Evolutionary conservation across 179 eudicot species (phyloP).

Genomic region (Drosera spatulata): DNA sequence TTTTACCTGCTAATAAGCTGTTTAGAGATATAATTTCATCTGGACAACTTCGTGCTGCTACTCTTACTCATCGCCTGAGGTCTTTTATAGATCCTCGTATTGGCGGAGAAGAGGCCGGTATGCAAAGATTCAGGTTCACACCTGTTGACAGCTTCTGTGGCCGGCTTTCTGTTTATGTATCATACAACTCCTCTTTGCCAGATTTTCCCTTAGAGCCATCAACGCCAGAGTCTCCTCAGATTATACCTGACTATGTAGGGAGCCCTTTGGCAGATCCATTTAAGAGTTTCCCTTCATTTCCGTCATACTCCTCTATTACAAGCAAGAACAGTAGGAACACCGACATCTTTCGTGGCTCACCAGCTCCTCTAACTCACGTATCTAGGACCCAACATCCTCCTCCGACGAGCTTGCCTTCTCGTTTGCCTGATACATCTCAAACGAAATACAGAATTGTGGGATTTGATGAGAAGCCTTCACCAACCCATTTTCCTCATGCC

Average conservation of each 20-base stretch:
- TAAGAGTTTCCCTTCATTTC: constrained; percentile 46
- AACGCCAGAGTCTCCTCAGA: constrained; percentile 66
- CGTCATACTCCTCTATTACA: constrained; percentile 47
- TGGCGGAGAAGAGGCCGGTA: constrained; percentile 66
- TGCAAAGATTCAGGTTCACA: constrained; percentile 55
- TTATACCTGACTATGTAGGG: constrained; percentile 83
- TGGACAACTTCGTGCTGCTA: constrained; percentile 47
- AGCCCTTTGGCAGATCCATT: constrained; percentile 68
- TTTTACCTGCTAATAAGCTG: constrained; percentile 81
- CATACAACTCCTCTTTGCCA: constrained; percentile 33
- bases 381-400: constrained; percentile 37
- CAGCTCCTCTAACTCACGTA: constrained; percentile 41
- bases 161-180: constrained; percentile 66
- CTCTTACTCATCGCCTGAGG: constrained; percentile 54
- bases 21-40: constrained; percentile 74
- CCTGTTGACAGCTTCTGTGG: constrained; percentile 86
- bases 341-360: constrained; percentile 42
- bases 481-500: constrained; percentile 28
- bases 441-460: constrained; percentile 23
- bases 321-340: constrained; percentile 92
- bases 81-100: constrained; percentile 80
- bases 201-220: constrained; percentile 60
- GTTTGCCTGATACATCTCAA: constrained; percentile 35
- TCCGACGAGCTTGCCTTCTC: constrained; percentile 49
- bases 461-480: constrained; percentile 75